Evolutionary conservation across 2,329 filamentous ascomycete species (phyloP), one percentile per base, ranked within the genome.

Genomic region (Colletotrichum sp.): DNA sequence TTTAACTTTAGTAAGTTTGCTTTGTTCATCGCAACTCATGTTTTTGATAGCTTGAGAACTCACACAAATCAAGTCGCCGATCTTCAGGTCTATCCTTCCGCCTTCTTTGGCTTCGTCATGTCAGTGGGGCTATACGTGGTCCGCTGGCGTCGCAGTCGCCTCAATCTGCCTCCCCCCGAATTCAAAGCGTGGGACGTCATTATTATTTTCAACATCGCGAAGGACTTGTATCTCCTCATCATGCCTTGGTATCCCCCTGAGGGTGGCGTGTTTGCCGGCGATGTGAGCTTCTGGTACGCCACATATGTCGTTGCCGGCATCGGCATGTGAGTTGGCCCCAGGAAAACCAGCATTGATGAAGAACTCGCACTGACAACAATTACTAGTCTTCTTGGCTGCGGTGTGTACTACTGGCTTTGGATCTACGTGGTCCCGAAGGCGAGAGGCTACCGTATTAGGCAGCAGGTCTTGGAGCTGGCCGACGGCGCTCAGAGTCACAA

Each of bases 281-380:
- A 93, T 75, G 93, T 95, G 1, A 93, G 90, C 68, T 95, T 95
- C 83, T 95, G 92, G 90, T 95, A 95, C 78, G 93, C 88, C 2
- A 95, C 93, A 0, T 95, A 95, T 79, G 89, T 90, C 29, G 90
- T 92, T 1, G 89, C 91, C 0, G 93, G 93, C 0, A 88, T 95
- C 71, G 92, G 82, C 34, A 89, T 94, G 90, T 92, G 90, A 82
- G 88, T 49, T 6, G 44, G 55, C 49, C 69, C 25, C 63, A n/a
- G 13, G 13, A 22, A 49, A 49, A 1, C 29, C 5, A 0, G 12
- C 12, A 12, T 25, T 5, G 4, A 12, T 25, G 4, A 36, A 4
- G 5, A 32, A 36, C 3, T 8, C 15, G 1, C 0, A 8, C 39
- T 67, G 19, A 25, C 15, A 16, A 19, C 44, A 6, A 6, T 12